phyloP scores from a whole-genome alignment of 1,139 yeast species.

The Scheffersomyces titani region DNA sequence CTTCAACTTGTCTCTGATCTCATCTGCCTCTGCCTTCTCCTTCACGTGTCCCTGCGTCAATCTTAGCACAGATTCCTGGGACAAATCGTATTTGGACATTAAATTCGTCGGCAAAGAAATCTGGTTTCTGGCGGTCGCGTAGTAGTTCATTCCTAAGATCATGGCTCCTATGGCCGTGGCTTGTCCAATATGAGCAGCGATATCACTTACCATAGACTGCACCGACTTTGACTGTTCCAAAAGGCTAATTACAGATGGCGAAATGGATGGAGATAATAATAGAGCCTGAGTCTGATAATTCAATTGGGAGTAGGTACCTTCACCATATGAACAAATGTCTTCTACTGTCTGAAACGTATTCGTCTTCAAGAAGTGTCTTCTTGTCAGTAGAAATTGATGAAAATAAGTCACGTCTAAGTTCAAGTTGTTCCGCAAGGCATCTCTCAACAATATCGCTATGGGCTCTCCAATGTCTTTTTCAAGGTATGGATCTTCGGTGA shows the following conservation, averaged over 20 bases:
- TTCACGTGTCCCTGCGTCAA: slow-evolving; percentile 47
- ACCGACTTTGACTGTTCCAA: slow-evolving; percentile 48
- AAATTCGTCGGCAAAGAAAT: slow-evolving; percentile 65
- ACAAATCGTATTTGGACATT: slow-evolving; percentile 53
- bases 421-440: slow-evolving; percentile 49
- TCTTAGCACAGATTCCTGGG: slow-evolving; percentile 65
- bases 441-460: slow-evolving; percentile 56
- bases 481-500: slow-evolving; percentile 37
- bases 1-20: slow-evolving; percentile 42
- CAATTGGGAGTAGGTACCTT: slow-evolving; percentile 75
- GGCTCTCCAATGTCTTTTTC: slow-evolving; percentile 60
- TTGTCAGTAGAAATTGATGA: slow-evolving; percentile 62
- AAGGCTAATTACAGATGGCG: slow-evolving; percentile 56
- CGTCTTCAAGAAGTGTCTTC: slow-evolving; percentile 52
- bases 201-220: slow-evolving; percentile 52
- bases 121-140: slow-evolving; percentile 51
- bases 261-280: slow-evolving; percentile 56
- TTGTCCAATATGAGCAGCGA: slow-evolving; percentile 83
- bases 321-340: slow-evolving; percentile 75
- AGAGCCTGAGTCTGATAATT: slow-evolving; percentile 68
- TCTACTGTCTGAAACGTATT: slow-evolving; percentile 50
- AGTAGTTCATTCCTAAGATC: slow-evolving; percentile 62
- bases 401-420: slow-evolving; percentile 57
- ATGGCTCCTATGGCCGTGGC: slow-evolving; percentile 72
- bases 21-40: slow-evolving; percentile 23